Evolutionary conservation across 108 stramenopile genomes (phyloP).

Genomic region (Nitzschia sp.): DNA sequence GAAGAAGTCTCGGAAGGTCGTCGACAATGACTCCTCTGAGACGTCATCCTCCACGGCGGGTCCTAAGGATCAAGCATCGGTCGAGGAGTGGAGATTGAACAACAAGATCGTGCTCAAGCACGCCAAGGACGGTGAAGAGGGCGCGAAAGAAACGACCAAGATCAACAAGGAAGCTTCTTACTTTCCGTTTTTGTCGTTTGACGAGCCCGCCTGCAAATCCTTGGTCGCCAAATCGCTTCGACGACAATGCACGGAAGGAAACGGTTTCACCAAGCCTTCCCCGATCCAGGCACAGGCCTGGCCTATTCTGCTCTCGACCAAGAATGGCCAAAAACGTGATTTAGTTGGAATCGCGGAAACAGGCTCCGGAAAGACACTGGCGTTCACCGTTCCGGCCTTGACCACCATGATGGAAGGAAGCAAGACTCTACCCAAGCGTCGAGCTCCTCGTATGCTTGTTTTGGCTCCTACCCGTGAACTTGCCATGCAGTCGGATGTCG

Average conservation of each 20-base stretch:
- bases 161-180: conserved; percentile 43
- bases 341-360: conserved; percentile 97
- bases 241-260: conserved; percentile 73
- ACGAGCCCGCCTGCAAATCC: conserved; percentile 51
- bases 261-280: conserved; percentile 86
- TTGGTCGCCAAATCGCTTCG: conserved; percentile 50
- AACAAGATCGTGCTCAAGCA: conserved; percentile 86
- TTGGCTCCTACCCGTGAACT: conserved; percentile 98
- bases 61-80: conserved; percentile 17
- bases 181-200: conserved; percentile 67
- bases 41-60: conserved; percentile 24
- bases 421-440: conserved; percentile 23
- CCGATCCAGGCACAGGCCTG: conserved; percentile 98
- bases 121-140: conserved; percentile 58
- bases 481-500: conserved; percentile 94
- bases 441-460: conserved; percentile 90
- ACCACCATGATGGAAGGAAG: conserved; percentile 54
- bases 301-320: conserved; percentile 60
- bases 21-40: conserved; percentile 22
- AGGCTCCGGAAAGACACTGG: conserved; percentile 95
- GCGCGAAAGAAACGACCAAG: conserved; percentile 39
- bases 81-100: conserved; percentile 69
- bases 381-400: conserved; percentile 94
- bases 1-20: conserved; percentile 48
- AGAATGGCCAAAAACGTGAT: conserved; percentile 55